Evolutionary conservation across 176 grass and related monocot species (phyloP).

Genomic region (Avena eriantha): DNA sequence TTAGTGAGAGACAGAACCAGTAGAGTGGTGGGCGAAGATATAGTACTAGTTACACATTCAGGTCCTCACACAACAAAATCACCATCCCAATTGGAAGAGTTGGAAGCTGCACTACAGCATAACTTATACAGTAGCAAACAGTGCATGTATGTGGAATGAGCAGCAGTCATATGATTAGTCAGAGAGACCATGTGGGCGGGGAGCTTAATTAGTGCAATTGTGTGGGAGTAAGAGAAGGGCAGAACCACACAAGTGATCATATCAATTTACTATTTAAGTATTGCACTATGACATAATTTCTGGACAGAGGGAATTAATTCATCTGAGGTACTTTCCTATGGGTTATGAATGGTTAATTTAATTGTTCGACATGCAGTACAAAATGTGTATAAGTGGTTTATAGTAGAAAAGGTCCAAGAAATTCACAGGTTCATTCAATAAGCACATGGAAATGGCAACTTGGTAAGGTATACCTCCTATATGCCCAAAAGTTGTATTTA

Average conservation of each 20-base stretch:
- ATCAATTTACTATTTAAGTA: background rate
- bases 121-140: slow-evolving; percentile 16
- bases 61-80: slow-evolving; percentile 10
- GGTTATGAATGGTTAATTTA: slow-evolving; percentile 9
- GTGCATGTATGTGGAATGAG: background rate
- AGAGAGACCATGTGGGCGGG: background rate
- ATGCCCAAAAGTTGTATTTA: slow-evolving; percentile 96
- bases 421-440: slow-evolving; percentile 36
- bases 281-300: slow-evolving; percentile 1
- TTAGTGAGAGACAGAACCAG: background rate
- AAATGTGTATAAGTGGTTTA: background rate
- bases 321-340: background rate
- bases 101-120: background rate
- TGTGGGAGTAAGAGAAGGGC: slow-evolving; percentile 8
- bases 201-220: background rate
- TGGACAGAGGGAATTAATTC: slow-evolving; percentile 2
- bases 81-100: background rate
- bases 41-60: slow-evolving; percentile 5
- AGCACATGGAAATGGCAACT: slow-evolving; percentile 12
- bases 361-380: background rate
- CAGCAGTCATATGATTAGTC: background rate
- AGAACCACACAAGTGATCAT: background rate
- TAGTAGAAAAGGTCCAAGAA: slow-evolving; percentile 14
- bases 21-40: background rate
- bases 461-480: slow-evolving; percentile 73